These are phyloP conservation scores for Nymphaea thermarum DNA, from an alignment of 164 flowering plant genomes.

Conservation along the genomic window DNA sequence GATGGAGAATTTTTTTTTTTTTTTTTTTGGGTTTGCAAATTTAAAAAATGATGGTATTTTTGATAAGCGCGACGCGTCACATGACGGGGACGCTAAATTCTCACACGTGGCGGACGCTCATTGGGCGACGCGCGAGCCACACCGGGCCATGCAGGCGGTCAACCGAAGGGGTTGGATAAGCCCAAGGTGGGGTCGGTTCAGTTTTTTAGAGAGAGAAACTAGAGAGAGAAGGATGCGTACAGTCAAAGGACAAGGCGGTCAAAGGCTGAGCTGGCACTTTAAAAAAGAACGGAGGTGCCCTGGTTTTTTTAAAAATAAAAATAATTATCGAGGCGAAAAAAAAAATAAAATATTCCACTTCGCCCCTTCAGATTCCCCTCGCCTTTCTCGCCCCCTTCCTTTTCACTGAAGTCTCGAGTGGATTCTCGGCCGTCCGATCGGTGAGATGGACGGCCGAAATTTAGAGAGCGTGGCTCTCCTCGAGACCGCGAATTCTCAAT, in stretches of 20 bases:
- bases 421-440: not conserved
- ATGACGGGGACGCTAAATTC: not conserved
- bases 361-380: slow-evolving; percentile 1
- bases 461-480: not conserved
- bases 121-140: not conserved
- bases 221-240: slow-evolving; percentile 12
- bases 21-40: too few species aligned
- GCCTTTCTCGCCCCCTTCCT: not conserved
- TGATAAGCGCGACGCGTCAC: not conserved
- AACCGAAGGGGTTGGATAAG: not conserved
- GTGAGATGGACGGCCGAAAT: not conserved
- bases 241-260: slow-evolving; percentile 15
- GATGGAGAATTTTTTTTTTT: too few species aligned
- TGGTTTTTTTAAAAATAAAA: slow-evolving; percentile 4
- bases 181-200: not conserved
- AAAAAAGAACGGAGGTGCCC: slow-evolving; percentile 11
- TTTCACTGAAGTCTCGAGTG: not conserved
- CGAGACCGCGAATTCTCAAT: not conserved
- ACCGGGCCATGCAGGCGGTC: not conserved
- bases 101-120: too few species aligned
- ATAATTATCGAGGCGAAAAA: not conserved
- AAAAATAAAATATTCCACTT: slow-evolving; percentile 1
- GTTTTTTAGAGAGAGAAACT: not conserved
- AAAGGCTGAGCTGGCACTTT: slow-evolving; percentile 31
- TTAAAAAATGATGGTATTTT: not conserved